These are phyloP conservation scores for Blastocystis sp. DNA, from an alignment of 352 stramenopile species.

Conservation along the genomic window DNA sequence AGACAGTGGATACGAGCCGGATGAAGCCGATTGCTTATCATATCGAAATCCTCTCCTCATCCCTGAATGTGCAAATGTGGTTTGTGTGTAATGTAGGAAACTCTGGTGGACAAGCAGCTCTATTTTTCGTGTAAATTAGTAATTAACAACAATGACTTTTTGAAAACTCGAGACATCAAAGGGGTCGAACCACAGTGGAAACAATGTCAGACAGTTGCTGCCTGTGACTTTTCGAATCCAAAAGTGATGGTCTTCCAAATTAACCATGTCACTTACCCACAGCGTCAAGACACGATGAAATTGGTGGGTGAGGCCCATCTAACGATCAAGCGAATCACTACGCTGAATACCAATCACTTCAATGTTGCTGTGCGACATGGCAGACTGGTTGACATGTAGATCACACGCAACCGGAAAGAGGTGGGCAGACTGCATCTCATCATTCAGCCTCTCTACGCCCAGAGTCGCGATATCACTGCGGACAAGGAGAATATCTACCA, in stretches of 20 bases:
- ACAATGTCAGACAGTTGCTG: not conserved
- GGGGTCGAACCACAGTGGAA: not conserved
- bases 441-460: not conserved
- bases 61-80: not conserved
- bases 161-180: conserved; percentile 13
- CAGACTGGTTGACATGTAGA: not conserved
- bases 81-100: not conserved
- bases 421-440: not conserved
- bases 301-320: not conserved
- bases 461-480: conserved; percentile 13
- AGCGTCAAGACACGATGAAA: not conserved
- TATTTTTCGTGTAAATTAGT: not conserved
- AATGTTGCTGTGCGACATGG: not conserved
- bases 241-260: not conserved
- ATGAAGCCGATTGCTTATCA: conserved; percentile 8
- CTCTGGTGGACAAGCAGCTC: not conserved
- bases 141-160: not conserved
- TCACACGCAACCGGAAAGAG: not conserved
- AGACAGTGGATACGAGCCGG: not conserved
- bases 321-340: not conserved
- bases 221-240: not conserved
- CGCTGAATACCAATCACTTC: not conserved
- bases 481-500: conserved; percentile 2
- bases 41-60: not conserved
- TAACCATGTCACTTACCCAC: not conserved